Evolutionary conservation across 768 basidiomycete genomes (phyloP).

Genomic region (Psilocybe cubensis): DNA sequence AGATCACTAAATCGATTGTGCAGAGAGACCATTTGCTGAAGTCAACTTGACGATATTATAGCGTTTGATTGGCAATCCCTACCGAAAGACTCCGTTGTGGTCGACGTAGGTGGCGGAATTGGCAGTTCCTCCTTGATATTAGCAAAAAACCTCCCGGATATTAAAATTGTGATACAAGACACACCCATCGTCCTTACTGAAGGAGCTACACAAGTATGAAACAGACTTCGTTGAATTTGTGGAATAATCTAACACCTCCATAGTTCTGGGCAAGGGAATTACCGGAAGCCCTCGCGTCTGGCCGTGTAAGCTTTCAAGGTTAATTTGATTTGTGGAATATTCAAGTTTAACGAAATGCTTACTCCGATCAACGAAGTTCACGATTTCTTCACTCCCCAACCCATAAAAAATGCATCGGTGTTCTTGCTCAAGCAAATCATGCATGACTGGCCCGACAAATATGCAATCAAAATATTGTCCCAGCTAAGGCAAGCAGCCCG

Average conservation of each 20-base stretch:
- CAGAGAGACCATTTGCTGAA: background rate
- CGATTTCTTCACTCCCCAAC: conserved; percentile 46
- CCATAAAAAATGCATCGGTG: conserved; percentile 41
- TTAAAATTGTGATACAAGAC: conserved; percentile 68
- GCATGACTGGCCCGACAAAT: conserved; percentile 67
- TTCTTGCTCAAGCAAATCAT: conserved; percentile 62
- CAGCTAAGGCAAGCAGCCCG: conserved; percentile 39
- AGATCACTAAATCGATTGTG: background rate
- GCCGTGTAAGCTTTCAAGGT: conserved; percentile 32
- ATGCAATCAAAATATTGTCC: conserved; percentile 37
- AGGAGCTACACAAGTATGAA: background rate
- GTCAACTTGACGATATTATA: conserved; percentile 21
- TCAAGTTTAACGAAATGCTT: background rate
- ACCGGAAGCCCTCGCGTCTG: conserved; percentile 27
- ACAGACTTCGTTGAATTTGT: too few species aligned
- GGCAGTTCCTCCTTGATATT: conserved; percentile 46
- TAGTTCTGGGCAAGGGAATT: conserved; percentile 21
- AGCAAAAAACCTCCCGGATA: conserved; percentile 34
- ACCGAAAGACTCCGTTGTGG: conserved; percentile 50
- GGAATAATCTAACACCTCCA: too few species aligned
- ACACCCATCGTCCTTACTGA: conserved; percentile 47
- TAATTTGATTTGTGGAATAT: background rate
- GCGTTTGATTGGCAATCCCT: conserved; percentile 64
- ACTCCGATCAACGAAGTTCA: conserved; percentile 21
- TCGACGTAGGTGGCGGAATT: conserved; percentile 76